Evolutionary conservation across 1,284 basidiomycete genomes (phyloP).

Genomic region (Sporisorium graminicola): DNA sequence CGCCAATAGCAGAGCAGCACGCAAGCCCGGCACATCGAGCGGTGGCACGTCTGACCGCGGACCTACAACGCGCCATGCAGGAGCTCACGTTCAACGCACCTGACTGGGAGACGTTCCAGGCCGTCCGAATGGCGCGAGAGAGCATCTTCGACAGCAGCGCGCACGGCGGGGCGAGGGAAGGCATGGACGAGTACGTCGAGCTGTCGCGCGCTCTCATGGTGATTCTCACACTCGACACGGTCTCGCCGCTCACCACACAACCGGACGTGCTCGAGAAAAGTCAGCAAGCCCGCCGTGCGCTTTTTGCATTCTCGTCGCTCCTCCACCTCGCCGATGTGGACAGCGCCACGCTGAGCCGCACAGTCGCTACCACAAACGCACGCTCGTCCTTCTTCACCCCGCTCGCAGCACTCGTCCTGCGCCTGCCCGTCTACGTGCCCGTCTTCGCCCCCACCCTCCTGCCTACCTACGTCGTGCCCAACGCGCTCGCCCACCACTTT

Average conservation of each 20-base stretch:
- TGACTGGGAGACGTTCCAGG: conserved; percentile 90
- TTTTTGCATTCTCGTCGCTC: conserved; percentile 31
- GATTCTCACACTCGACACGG: conserved; percentile 20
- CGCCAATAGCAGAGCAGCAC: conserved; percentile 9
- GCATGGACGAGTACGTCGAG: conserved; percentile 30
- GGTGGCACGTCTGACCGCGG: conserved; percentile 86
- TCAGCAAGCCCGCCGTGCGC: conserved; percentile 10
- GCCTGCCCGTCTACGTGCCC: conserved; percentile 32
- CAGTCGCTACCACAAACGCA: neutral
- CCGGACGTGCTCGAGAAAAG: conserved; percentile 4
- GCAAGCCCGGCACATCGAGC: conserved; percentile 75
- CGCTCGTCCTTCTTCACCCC: neutral
- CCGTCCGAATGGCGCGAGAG: conserved; percentile 88
- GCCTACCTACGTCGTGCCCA: conserved; percentile 40
- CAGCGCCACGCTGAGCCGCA: conserved; percentile 18
- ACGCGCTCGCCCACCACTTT: conserved; percentile 34
- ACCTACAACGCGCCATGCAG: conserved; percentile 79
- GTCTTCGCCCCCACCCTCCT: conserved; percentile 31
- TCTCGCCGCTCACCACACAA: neutral
- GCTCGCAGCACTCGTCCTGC: conserved; percentile 15
- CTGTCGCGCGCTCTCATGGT: conserved; percentile 21
- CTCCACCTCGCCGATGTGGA: conserved; percentile 27
- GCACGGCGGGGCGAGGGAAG: conserved; percentile 1
- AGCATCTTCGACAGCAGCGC: conserved; percentile 77
- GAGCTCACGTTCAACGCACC: conserved; percentile 88